Evolutionary conservation across 2,329 filamentous ascomycete species (phyloP).

Genomic region (Cadophora sp.): DNA sequence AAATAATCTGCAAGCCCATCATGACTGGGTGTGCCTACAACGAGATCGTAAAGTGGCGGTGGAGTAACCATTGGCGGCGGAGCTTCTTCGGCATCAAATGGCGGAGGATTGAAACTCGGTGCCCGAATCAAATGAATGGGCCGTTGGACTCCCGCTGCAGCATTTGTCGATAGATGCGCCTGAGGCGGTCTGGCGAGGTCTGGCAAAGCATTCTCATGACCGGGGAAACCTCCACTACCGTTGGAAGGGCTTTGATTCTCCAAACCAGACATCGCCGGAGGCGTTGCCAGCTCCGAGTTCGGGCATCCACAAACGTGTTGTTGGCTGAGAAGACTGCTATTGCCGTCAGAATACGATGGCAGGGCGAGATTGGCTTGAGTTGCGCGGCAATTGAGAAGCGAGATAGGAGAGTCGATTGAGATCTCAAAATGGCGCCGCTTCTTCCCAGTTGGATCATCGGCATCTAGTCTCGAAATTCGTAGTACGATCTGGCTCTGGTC

Average conservation of each 20-base stretch:
- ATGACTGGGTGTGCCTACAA: conserved; percentile 60
- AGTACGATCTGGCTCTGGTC: conserved; percentile 67
- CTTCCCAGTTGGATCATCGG: conserved; percentile 58
- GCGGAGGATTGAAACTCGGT: conserved; percentile 74
- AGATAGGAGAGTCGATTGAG: conserved; percentile 78
- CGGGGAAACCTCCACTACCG: conserved; percentile 6
- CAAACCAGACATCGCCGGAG: conserved; percentile 47
- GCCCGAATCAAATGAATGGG: conserved; percentile 72
- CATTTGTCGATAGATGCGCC: conserved; percentile 51
- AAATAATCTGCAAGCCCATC: conserved; percentile 73
- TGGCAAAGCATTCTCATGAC: conserved; percentile 23
- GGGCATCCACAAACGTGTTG: conserved; percentile 67
- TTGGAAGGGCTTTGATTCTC: conserved; percentile 5
- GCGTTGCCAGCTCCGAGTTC: conserved; percentile 54
- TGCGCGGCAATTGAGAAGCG: conserved; percentile 75
- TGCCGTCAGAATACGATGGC: conserved; percentile 69
- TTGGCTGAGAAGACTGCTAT: conserved; percentile 47
- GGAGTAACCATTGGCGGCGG: conserved; percentile 73
- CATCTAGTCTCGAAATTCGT: conserved; percentile 73
- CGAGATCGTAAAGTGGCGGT: conserved; percentile 71
- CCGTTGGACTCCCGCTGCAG: conserved; percentile 37
- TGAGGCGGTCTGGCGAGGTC: conserved; percentile 52
- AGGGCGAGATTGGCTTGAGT: conserved; percentile 74
- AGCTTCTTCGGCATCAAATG: conserved; percentile 72
- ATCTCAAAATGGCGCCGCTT: conserved; percentile 79